Evolutionary conservation across 2,329 filamentous ascomycete species (phyloP), one percentile per base, ranked within the genome.

Genomic region (Ophiosphaerella herpotricha): DNA sequence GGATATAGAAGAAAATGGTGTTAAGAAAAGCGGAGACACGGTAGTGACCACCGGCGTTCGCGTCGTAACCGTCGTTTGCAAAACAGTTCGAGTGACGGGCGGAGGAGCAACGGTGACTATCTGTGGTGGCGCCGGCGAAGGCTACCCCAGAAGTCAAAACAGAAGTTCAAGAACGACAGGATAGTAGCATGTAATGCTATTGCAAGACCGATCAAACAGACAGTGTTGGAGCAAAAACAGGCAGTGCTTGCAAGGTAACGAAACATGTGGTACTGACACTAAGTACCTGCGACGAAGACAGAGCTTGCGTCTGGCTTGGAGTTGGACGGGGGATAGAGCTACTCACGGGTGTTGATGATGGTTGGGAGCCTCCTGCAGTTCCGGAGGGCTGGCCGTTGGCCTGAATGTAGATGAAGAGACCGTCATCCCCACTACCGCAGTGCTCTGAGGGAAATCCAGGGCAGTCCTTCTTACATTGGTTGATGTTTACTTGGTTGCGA

Each of bases 361-460:
- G 56, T 14, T 63, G 48, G 38, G 66, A 64, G 45, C 66, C 70
- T 42, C 75, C 76, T 41, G 71, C 71, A 3, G 86, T 90, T 34
- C 87, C 86, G 5, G 83, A 82, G 3, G 86, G 82, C 12, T 74
- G 49, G 26, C 74, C 76, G 34, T 61, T 60, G 45, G 69, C 54
- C 34, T 77, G 63, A 46, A 92, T 78, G 68, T 93, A 93, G 42
- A 85, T 87, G 63, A 77, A 93, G 3, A 85, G 63, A 39, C 76
- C 77, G 29, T 77, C 57, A 39, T 68, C 64, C 38, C 63, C 58
- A 32, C 82, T 84, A 52, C 89, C 89, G 63, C 89, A 93, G 9
- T 77, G 72, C 55, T 92, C 87, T 1, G 44, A 31, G 0, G 83
- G 83, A 65, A 81, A 93, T n/a, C 88, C 89, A 7, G 88, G 87